A percentile compares a stretch with the other conserved stretches of the same genome.
phyloP scores from a whole-genome alignment of 345 rosid species.

The Capsella bursapastoris region DNA sequence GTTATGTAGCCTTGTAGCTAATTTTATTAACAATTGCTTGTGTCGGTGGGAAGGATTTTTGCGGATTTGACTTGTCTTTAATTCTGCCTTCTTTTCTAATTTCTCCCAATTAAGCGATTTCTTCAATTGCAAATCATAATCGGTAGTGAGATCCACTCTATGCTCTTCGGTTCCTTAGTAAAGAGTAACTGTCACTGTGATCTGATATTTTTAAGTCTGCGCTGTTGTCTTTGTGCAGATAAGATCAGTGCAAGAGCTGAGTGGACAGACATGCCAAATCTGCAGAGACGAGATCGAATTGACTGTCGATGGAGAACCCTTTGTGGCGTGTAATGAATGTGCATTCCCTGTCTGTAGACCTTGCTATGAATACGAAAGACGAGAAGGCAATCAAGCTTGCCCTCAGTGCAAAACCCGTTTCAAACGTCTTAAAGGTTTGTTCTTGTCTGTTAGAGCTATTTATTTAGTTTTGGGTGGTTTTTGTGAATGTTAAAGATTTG shows the following conservation, averaged over 20 bases:
- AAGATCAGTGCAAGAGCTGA: conserved; percentile 89
- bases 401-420: conserved; percentile 98
- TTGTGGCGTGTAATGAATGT: conserved; percentile 98
- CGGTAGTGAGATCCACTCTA: conserved; percentile 24
- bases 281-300: conserved; percentile 93
- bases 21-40: conserved; percentile 3
- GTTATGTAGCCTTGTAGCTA: background rate
- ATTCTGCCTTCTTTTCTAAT: too few species aligned
- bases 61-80: too few species aligned
- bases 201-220: background rate
- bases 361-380: conserved; percentile 94
- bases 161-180: background rate
- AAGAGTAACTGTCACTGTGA: conserved; percentile 6
- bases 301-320: conserved; percentile 78
- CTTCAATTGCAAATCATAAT: conserved; percentile 9
- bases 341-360: conserved; percentile 98
- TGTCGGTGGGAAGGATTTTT: conserved; percentile 37
- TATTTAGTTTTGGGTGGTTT: background rate
- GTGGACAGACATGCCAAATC: conserved; percentile 93
- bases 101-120: background rate
- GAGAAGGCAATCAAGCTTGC: conserved; percentile 97
- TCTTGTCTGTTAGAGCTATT: background rate
- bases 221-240: conserved; percentile 55
- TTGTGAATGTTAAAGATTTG: background rate
- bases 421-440: conserved; percentile 88